phyloP scores from a whole-genome alignment of 306 rosid genomes.

The Prunus padus region DNA sequence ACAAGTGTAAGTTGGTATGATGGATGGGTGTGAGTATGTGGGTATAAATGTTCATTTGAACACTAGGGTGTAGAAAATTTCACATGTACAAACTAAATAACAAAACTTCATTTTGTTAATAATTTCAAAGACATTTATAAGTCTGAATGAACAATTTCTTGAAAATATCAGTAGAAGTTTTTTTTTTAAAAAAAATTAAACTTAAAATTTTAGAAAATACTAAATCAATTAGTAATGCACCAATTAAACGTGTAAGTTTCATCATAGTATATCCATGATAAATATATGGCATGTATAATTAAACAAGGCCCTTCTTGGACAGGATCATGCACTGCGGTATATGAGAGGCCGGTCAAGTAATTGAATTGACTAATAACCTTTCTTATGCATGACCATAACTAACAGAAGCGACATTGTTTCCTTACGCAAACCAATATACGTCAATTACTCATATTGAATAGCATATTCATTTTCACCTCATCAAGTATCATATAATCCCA shows the following conservation, averaged over 20 bases:
- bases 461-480: constrained; percentile 51
- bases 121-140: neutral
- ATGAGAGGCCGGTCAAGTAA: neutral
- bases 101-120: neutral
- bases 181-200: no score
- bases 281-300: neutral
- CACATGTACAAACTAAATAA: neutral
- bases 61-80: neutral
- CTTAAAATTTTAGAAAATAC: neutral
- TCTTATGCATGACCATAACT: neutral
- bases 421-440: neutral
- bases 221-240: neutral
- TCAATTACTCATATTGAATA: neutral
- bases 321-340: neutral
- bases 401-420: constrained; percentile 8
- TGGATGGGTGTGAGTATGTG: neutral
- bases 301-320: neutral
- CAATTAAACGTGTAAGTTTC: neutral
- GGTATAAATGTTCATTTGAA: neutral
- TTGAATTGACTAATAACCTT: neutral
- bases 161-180: neutral
- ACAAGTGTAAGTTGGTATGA: neutral
- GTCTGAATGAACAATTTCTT: neutral
- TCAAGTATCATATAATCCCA: constrained; percentile 99
- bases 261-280: neutral